Percentiles rank a stretch among this genome's conserved stretches.
Conservation (phyloP, 805 yeast species). For the Candida khao-thaluensis region DNA sequence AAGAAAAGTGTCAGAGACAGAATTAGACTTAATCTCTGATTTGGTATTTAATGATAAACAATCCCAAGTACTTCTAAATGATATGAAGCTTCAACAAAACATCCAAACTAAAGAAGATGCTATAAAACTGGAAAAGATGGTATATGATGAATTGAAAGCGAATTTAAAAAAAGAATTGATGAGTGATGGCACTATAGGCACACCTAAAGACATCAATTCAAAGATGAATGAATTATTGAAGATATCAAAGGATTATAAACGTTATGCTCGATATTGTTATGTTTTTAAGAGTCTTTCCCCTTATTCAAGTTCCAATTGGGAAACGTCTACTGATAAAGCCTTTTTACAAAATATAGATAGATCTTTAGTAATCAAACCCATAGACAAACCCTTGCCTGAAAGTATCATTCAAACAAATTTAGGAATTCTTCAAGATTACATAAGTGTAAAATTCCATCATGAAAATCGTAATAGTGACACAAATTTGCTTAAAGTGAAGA, state of each 20-base stretch:
- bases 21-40: conserved; percentile 4
- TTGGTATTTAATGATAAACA: neutral
- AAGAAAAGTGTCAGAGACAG: conserved; percentile 2
- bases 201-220: neutral
- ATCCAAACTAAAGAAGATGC: neutral
- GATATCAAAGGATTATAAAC: neutral
- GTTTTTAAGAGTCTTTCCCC: conserved; percentile 2
- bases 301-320: neutral
- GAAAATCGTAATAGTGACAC: conserved; percentile 8
- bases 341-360: neutral
- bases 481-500: conserved; percentile 5
- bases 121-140: too few relatives aligned
- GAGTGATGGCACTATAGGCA: neutral
- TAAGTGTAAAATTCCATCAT: conserved; percentile 10
- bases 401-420: neutral
- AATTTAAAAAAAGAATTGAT: neutral
- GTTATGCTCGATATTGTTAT: conserved; percentile 9
- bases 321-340: neutral
- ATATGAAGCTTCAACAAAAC: neutral
- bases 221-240: neutral
- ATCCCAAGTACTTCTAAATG: neutral
- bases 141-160: too few relatives aligned
- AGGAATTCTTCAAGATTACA: neutral
- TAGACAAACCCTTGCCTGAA: neutral
- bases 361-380: neutral